Base-by-base conservation (phyloP, 805 yeast genomes). In the Hanseniaspora vineae region DNA sequence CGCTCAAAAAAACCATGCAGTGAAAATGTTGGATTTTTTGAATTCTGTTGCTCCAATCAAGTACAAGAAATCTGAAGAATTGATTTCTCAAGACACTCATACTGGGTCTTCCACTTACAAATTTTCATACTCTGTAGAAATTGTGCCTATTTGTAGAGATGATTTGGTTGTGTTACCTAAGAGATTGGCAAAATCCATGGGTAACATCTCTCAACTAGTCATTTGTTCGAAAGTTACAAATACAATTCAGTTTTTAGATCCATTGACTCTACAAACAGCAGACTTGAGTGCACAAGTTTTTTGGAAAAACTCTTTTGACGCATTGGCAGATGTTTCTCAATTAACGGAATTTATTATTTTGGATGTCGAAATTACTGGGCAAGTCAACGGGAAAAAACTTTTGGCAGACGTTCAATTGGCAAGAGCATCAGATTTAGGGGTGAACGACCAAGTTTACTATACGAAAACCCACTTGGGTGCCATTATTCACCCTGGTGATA, bases 71-170 rank as follows among this genome's bases (percentile, higher is more conserved):
- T 85, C 96, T 43, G 92, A 86, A 62, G 97, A 92, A 70, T 77
- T 94, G 59, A 81, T 92, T 51, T 82, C 95, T 51, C 81, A 81
- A 50, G 97, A 94, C 71, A 87, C 84, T 37, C 98, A 92, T 57
- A 80, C 96, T 1, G 92, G 96, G 59, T 72, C 83, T 18, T 78
- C 94, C 23, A 76, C 81, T 49, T 92, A 86, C 69, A 92, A 92
- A 69, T 92, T 90, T 63, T 75, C 97, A 6, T 90, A 74, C 61
- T 86, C 97, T 18, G 84, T 90, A 42, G 99, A 92, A 67, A 80
- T 92, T 55, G 95, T 85, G 1, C 98, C 98, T 17, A 80, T 94
- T 42, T 92, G 98, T 76, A 84, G 92, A 66, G 99, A 92, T 61
- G 98, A 94, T 63, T 72, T 92, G 56, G 95, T 92, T 23, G 86